Evolutionary conservation across 1,139 yeast genomes (phyloP).

Genomic region (Suhomyces maxii): DNA sequence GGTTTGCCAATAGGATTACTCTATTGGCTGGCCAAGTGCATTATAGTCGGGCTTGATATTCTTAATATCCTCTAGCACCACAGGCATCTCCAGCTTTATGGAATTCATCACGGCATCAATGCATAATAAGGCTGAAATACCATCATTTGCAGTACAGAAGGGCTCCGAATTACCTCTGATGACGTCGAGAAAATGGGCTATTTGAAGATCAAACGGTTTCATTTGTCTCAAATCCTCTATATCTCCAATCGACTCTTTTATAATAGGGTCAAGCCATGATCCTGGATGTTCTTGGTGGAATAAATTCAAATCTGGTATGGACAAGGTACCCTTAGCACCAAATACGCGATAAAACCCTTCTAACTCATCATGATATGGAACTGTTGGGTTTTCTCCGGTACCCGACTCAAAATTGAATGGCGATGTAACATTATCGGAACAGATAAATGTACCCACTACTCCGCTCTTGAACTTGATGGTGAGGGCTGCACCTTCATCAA

Average conservation of each 20-base stretch:
- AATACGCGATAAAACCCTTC: slow-evolving; percentile 39
- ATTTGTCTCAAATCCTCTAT: slow-evolving; percentile 13
- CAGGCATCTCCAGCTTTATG: slow-evolving; percentile 20
- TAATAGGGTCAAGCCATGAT: slow-evolving; percentile 25
- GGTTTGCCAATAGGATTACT: no score
- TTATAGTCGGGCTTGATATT: slow-evolving; percentile 12
- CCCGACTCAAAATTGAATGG: slow-evolving; percentile 44
- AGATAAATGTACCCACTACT: slow-evolving; percentile 38
- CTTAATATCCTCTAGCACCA: slow-evolving; percentile 15
- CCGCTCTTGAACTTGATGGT: slow-evolving; percentile 36
- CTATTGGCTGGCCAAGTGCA: slow-evolving; percentile 1
- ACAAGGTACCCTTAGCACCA: slow-evolving; percentile 39
- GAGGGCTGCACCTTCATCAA: slow-evolving; percentile 45
- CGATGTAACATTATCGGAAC: slow-evolving; percentile 40
- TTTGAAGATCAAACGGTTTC: slow-evolving; percentile 36
- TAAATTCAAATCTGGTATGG: slow-evolving; percentile 38
- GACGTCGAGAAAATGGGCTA: slow-evolving; percentile 38
- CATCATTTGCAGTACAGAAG: slow-evolving; percentile 39
- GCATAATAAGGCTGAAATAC: slow-evolving; percentile 34
- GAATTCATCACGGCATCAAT: slow-evolving; percentile 22
- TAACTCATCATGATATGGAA: slow-evolving; percentile 30
- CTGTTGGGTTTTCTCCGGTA: slow-evolving; percentile 44
- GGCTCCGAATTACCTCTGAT: slow-evolving; percentile 31
- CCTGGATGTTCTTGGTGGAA: slow-evolving; percentile 28
- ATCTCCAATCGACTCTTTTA: slow-evolving; percentile 15